Percentiles rank a stretch among this genome's conserved stretches.
phyloP scores from a whole-genome alignment of 1,139 yeast genomes.

The Kodamaea plutei region DNA sequence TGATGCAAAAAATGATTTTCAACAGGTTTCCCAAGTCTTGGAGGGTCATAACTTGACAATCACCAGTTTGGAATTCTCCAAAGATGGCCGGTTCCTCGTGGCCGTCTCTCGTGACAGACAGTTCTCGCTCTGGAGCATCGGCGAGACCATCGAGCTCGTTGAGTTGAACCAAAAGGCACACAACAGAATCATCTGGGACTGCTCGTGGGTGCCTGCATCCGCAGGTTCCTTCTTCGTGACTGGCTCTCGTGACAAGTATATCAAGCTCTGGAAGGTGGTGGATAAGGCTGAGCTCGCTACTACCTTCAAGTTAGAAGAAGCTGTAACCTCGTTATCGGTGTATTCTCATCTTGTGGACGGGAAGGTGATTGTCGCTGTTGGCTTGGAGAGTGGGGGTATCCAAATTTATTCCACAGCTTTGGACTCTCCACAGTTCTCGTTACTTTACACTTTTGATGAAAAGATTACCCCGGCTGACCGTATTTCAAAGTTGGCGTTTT shows the following conservation, averaged over 20 bases:
- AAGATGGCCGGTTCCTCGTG: slow-evolving; percentile 61
- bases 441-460: slow-evolving; percentile 28
- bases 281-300: slow-evolving; percentile 24
- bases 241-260: slow-evolving; percentile 79
- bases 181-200: slow-evolving; percentile 91
- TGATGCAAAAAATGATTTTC: slow-evolving; percentile 47
- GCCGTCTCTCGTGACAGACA: slow-evolving; percentile 91
- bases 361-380: slow-evolving; percentile 51
- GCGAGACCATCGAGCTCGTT: slow-evolving; percentile 32
- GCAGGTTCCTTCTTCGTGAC: slow-evolving; percentile 55
- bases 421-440: slow-evolving; percentile 23
- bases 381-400: slow-evolving; percentile 61
- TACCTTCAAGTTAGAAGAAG: slow-evolving; percentile 39
- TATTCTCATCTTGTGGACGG: slow-evolving; percentile 23
- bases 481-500: slow-evolving; percentile 58
- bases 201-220: slow-evolving; percentile 66
- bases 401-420: slow-evolving; percentile 23
- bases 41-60: slow-evolving; percentile 75
- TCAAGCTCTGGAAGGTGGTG: slow-evolving; percentile 64
- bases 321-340: slow-evolving; percentile 74
- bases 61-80: slow-evolving; percentile 76
- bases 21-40: slow-evolving; percentile 39
- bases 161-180: slow-evolving; percentile 70
- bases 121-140: slow-evolving; percentile 70
- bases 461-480: slow-evolving; percentile 55